Conservation (phyloP, 148 eudicot species). For the Vaccinium myrtillus region DNA sequence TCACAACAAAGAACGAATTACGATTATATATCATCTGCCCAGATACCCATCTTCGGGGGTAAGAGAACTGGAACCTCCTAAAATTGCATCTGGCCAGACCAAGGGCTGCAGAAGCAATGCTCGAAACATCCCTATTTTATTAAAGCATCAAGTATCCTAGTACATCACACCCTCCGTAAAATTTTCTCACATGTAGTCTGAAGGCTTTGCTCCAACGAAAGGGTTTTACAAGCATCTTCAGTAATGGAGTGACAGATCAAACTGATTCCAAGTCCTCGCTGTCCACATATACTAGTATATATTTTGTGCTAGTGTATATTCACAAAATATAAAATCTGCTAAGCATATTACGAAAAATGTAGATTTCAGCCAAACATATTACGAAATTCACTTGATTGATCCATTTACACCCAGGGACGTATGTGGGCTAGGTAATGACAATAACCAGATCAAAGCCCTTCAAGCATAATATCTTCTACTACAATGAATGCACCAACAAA, state of each 20-base stretch:
- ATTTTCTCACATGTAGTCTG: background rate
- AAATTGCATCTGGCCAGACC: background rate
- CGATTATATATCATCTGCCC: too few relatives aligned
- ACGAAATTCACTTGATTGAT: background rate
- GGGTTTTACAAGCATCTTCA: background rate
- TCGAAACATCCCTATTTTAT: background rate
- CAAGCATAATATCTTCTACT: background rate
- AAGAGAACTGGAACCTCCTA: background rate
- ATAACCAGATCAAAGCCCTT: background rate
- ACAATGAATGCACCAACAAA: background rate
- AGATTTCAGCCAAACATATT: background rate
- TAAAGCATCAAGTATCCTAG: background rate
- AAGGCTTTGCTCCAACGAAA: background rate
- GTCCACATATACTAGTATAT: background rate
- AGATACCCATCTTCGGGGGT: background rate
- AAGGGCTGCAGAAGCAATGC: background rate
- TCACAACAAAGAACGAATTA: too few relatives aligned
- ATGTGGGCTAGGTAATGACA: background rate
- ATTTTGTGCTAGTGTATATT: background rate
- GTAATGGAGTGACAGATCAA: background rate
- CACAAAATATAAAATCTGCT: background rate
- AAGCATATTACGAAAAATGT: background rate
- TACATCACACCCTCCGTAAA: background rate
- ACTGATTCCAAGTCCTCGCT: background rate
- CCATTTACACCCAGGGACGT: background rate